phyloP scores from a whole-genome alignment of 306 rosid species.

The Pachyrhizus erosus region DNA sequence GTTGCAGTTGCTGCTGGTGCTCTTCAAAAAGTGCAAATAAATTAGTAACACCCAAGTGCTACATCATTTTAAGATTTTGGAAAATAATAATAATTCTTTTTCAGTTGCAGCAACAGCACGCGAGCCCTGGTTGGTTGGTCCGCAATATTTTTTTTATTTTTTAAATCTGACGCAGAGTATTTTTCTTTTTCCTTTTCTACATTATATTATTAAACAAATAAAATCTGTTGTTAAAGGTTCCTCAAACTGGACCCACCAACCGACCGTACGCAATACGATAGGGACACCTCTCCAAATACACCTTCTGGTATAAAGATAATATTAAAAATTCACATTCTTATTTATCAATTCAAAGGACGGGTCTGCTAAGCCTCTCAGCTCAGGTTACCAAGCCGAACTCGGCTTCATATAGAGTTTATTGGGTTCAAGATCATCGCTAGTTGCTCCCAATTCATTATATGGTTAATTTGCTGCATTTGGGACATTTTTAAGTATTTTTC shows the following conservation, averaged over 20 bases:
- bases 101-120: conserved; percentile 67
- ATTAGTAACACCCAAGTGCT: conserved; percentile 30
- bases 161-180: not conserved
- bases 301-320: conserved; percentile 16
- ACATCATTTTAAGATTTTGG: conserved; percentile 45
- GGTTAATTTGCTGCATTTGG: not conserved
- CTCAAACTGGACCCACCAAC: conserved; percentile 55
- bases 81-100: conserved; percentile 38
- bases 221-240: conserved; percentile 28
- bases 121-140: conserved; percentile 83
- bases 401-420: not conserved
- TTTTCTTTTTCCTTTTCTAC: not conserved
- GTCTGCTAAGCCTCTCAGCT: conserved; percentile 1
- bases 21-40: conserved; percentile 51
- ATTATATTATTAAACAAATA: conserved; percentile 16
- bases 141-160: conserved; percentile 37
- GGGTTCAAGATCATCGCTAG: not conserved
- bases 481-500: not conserved
- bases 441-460: not conserved
- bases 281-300: conserved; percentile 81
- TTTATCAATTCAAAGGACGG: not conserved
- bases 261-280: conserved; percentile 72
- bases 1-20: conserved; percentile 12
- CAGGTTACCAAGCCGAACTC: not conserved
- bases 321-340: not conserved